Evolutionary conservation across 228 moss, liverwort and hornwort genomes (phyloP), one percentile per base, ranked within the genome.

Genomic region (Sphagnum fallax): DNA sequence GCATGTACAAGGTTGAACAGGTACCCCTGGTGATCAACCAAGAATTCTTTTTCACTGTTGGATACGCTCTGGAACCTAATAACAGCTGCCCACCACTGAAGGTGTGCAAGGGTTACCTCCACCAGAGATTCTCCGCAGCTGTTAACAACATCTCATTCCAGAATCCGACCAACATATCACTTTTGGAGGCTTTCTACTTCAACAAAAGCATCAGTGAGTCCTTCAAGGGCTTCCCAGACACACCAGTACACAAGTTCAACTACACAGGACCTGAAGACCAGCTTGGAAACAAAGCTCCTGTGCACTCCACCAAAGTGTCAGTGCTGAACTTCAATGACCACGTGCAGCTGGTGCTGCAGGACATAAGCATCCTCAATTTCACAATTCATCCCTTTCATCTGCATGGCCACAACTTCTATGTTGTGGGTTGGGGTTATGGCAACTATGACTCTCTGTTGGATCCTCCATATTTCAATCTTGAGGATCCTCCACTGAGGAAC

Each of bases 101-200:
- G 52, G 65, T 71, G 71, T 84, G 84, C 69, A 69, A 73, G 61
- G 84, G 84, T 65, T 68, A 75, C 59, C 73, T 78, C 64, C 52
- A 74, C 64, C 52, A 71, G 18, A 70, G 84, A 64, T 76, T 73
- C 48, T 84, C 84, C 9, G 84, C 84, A 4, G 78, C 81, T 1
- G 74, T 84, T 66, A 84, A 84, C 69, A 84, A 84, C 65, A 81
- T 84, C 53, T 84, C 84, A 32, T 84, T 84, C 58, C 80, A 78
- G 53, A 80, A 78, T 51, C 84, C 84, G 7, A 80, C 77, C 78
- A 80, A 80, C 48, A 84, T 81, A 15, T 84, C 84, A 53, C 70
- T 84, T 68, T 53, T 84, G 68, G 67, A 8, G 49, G 84, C 84
- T 11, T 84, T 80, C 65, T 84, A 81, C 52, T 63, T 68, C 50